A percentile compares a stretch with the other conserved stretches of the same genome.
Evolutionary conservation across 768 basidiomycete genomes (phyloP).

Genomic region (Podaxis sp.): DNA sequence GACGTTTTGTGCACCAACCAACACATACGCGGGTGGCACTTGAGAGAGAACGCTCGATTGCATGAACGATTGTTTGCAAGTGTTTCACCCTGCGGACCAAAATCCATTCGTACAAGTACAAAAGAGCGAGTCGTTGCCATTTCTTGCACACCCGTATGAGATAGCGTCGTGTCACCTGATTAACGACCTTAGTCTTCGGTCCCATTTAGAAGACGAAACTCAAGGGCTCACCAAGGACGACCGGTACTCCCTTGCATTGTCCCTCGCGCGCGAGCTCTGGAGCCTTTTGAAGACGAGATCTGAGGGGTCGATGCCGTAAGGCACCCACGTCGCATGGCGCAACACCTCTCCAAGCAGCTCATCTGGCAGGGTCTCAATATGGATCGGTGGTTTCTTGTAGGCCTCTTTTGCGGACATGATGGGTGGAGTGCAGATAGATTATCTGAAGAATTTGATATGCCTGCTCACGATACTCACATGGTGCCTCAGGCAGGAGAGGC

Average conservation of each 20-base stretch:
- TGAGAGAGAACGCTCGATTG: slow-evolving; percentile 7
- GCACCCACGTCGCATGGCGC: slow-evolving; percentile 26
- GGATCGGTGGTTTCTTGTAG: slow-evolving; percentile 10
- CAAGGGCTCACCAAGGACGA: slow-evolving; percentile 23
- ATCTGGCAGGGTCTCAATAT: slow-evolving; percentile 24
- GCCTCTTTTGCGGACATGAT: slow-evolving; percentile 24
- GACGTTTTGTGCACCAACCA: slow-evolving; percentile 26
- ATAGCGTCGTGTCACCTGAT: slow-evolving; percentile 21
- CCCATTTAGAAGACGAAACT: not conserved
- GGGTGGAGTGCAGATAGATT: no score
- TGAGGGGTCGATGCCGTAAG: slow-evolving; percentile 22
- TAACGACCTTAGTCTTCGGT: not conserved
- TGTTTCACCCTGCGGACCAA: slow-evolving; percentile 17
- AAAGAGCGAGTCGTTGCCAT: slow-evolving; percentile 22
- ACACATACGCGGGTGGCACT: not conserved
- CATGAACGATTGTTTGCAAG: slow-evolving; percentile 14
- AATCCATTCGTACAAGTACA: slow-evolving; percentile 25
- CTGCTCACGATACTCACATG: not conserved
- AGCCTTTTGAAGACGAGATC: slow-evolving; percentile 16
- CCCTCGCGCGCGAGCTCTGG: slow-evolving; percentile 16
- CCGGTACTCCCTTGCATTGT: slow-evolving; percentile 17
- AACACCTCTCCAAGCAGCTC: slow-evolving; percentile 30
- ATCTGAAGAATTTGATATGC: not conserved
- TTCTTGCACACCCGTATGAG: slow-evolving; percentile 23
- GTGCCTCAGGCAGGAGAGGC: not conserved